These are phyloP conservation scores for Lichtheimia corymbifera DNA, from an alignment of 371 early-diverging fungal genomes.

Conservation along the genomic window DNA sequence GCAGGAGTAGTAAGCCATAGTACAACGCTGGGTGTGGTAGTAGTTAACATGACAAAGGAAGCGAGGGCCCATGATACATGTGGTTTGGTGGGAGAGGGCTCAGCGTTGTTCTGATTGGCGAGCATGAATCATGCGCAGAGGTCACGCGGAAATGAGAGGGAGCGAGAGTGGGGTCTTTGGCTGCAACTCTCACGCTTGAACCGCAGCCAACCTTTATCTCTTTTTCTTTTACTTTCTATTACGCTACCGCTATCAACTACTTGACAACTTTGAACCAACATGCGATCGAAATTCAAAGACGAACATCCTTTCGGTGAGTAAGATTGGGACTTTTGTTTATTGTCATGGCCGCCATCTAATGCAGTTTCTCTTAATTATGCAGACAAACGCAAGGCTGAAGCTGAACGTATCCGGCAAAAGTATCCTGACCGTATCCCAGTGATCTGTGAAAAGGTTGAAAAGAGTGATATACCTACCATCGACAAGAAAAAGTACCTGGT, in stretches of 20 bases:
- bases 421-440: conserved; percentile 97
- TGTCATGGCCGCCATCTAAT: not conserved
- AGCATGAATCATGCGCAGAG: too few relatives aligned
- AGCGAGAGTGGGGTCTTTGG: too few relatives aligned
- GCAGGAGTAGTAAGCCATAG: too few relatives aligned
- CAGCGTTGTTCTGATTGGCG: too few relatives aligned
- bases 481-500: conserved; percentile 99
- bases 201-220: not conserved
- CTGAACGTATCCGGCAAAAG: conserved; percentile 93
- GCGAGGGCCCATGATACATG: too few relatives aligned
- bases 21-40: too few relatives aligned
- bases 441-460: conserved; percentile 96
- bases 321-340: conserved; percentile 2
- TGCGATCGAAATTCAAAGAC: conserved; percentile 95
- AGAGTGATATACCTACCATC: conserved; percentile 91
- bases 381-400: conserved; percentile 96
- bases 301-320: conserved; percentile 92
- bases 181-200: too few relatives aligned
- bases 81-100: too few relatives aligned
- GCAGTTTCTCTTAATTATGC: conserved; percentile 14
- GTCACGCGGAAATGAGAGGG: too few relatives aligned
- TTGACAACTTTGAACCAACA: conserved; percentile 18
- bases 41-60: too few relatives aligned
- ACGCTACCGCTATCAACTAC: not conserved
- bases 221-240: conserved; percentile 3